These are phyloP conservation scores for Blastocladiella britannica DNA, from an alignment of 192 early-diverging fungal species.

Conservation along the genomic window DNA sequence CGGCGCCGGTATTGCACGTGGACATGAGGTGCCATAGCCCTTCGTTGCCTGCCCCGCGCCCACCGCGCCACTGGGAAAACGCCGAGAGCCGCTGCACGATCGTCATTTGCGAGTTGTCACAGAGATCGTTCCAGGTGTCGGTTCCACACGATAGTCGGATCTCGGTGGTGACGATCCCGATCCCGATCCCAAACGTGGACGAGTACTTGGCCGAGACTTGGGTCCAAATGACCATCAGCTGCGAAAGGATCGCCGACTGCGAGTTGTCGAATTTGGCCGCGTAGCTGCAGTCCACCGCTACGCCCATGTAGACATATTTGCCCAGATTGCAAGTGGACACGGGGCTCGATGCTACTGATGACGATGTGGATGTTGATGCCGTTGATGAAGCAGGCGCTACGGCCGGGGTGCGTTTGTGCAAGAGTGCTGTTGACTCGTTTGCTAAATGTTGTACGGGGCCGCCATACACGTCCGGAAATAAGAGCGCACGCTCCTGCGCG, in stretches of 20 bases:
- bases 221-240: conserved; percentile 68
- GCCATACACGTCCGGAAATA: not conserved
- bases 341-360: not conserved
- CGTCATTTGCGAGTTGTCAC: conserved; percentile 16
- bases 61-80: conserved; percentile 73
- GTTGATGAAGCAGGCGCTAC: too few relatives aligned
- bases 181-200: conserved; percentile 59
- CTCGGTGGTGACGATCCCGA: conserved; percentile 60
- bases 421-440: too few relatives aligned
- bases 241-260: conserved; percentile 31
- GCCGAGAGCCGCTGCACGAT: conserved; percentile 60
- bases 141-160: too few relatives aligned
- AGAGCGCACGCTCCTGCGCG: not conserved
- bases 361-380: too few relatives aligned
- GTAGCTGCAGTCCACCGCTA: conserved; percentile 55
- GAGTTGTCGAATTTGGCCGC: conserved; percentile 27
- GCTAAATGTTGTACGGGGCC: too few relatives aligned
- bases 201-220: conserved; percentile 64
- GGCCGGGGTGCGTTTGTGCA: too few relatives aligned
- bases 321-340: too few relatives aligned
- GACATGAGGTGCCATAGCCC: conserved; percentile 92
- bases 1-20: conserved; percentile 45
- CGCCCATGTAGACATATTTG: too few relatives aligned
- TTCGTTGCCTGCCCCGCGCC: conserved; percentile 40
- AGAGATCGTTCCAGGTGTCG: not conserved